phyloP scores from a whole-genome alignment of 805 yeast species.

The Zygotorulaspora florentina region DNA sequence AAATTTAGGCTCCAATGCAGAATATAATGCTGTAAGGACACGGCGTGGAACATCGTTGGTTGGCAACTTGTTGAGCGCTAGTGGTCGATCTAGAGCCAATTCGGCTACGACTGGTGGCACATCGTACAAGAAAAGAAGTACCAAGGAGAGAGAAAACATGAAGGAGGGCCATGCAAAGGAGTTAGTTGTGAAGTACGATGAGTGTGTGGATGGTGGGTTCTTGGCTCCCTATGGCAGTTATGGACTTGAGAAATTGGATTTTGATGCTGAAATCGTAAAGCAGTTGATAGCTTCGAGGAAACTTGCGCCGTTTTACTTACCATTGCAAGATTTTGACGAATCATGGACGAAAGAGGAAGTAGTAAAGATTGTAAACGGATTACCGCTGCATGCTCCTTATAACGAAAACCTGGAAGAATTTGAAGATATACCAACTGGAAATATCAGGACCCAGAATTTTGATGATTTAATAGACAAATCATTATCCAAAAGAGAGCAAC shows the following conservation, averaged over 20 bases:
- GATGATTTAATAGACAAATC: conserved; percentile 30
- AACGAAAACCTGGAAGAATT: conserved; percentile 36
- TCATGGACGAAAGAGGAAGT: conserved; percentile 71
- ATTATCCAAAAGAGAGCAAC: conserved; percentile 30
- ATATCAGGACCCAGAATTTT: conserved; percentile 24
- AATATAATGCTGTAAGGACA: conserved; percentile 10
- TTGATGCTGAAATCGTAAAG: conserved; percentile 68
- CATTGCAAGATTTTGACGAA: conserved; percentile 73
- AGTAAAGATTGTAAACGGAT: conserved; percentile 45
- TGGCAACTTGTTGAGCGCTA: conserved; percentile 22
- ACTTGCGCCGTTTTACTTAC: conserved; percentile 87
- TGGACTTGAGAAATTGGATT: conserved; percentile 66
- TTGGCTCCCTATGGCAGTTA: conserved; percentile 90
- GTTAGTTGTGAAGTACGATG: conserved; percentile 56
- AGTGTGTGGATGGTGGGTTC: conserved; percentile 89
- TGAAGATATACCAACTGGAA: conserved; percentile 34
- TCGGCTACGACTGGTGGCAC: conserved; percentile 13
- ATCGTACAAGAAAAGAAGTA: conserved; percentile 36
- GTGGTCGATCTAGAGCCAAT: conserved; percentile 25
- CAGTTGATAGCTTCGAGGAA: conserved; percentile 62
- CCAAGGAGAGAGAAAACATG: conserved; percentile 51
- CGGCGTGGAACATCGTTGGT: conserved; percentile 29
- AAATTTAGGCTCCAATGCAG: conserved; percentile 2
- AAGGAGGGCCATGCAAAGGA: conserved; percentile 53
- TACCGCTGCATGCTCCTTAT: conserved; percentile 54